Evolutionary conservation across 768 basidiomycete species (phyloP).

Genomic region (Cyathus striatus): DNA sequence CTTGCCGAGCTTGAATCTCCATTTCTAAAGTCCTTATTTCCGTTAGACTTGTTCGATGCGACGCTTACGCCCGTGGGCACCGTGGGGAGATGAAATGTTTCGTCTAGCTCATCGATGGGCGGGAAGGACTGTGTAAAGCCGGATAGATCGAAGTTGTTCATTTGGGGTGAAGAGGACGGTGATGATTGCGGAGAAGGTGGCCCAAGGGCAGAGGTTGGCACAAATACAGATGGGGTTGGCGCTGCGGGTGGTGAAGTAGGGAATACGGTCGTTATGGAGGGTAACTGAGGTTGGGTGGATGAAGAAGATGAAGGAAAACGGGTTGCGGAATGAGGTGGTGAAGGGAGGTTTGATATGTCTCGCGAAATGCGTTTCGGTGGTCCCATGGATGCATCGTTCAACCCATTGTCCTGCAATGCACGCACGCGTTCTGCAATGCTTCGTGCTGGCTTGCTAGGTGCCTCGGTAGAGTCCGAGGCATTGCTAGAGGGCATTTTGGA

Average conservation of each 20-base stretch:
- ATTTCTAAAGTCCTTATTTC: conserved; percentile 13
- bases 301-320: conserved; percentile 22
- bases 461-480: conserved; percentile 20
- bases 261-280: conserved; percentile 16
- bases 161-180: conserved; percentile 56
- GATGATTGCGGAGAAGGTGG: conserved; percentile 75
- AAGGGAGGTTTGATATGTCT: conserved; percentile 38
- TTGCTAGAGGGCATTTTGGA: conserved; percentile 8
- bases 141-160: conserved; percentile 31
- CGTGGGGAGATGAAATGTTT: conserved; percentile 45
- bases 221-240: conserved; percentile 50
- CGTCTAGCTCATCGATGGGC: conserved; percentile 72
- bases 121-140: conserved; percentile 70
- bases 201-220: conserved; percentile 66
- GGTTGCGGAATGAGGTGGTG: conserved; percentile 36
- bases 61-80: conserved; percentile 36
- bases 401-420: conserved; percentile 67
- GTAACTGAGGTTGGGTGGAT: conserved; percentile 18
- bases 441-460: conserved; percentile 44
- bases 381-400: conserved; percentile 42
- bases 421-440: conserved; percentile 81
- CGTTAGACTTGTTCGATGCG: conserved; percentile 15
- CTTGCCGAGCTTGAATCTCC: conserved; percentile 18
- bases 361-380: conserved; percentile 56
- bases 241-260: conserved; percentile 28